Percentiles rank a stretch among this genome's conserved stretches.
phyloP scores from a whole-genome alignment of 495 filamentous ascomycete species.

The Clavariopsis aquatica region DNA sequence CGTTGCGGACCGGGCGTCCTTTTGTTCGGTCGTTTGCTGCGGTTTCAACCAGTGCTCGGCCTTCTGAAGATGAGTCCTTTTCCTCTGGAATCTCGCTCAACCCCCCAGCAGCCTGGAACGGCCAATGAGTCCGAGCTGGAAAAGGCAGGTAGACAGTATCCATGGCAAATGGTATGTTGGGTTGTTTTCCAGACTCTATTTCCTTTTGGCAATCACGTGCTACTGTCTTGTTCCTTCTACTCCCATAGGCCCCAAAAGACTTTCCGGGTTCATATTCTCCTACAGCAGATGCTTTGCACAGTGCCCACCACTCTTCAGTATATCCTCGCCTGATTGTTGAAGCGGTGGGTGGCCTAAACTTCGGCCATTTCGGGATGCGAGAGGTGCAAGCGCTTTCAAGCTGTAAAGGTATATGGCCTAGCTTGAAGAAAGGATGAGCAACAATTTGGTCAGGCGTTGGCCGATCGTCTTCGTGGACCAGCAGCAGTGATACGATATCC shows the following conservation, averaged over 20 bases:
- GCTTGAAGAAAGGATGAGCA: constrained; percentile 48
- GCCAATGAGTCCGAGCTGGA: constrained; percentile 36
- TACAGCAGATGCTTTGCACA: constrained; percentile 47
- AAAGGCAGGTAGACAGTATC: constrained; percentile 44
- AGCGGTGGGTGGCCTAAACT: constrained; percentile 42
- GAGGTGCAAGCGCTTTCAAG: constrained; percentile 41
- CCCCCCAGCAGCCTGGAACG: constrained; percentile 18
- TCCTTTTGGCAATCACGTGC: constrained; percentile 46
- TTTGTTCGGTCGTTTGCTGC: constrained; percentile 36
- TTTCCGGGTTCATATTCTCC: constrained; percentile 47
- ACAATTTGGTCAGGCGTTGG: constrained; percentile 48
- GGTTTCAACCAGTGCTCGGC: constrained; percentile 36
- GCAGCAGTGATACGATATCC: constrained; percentile 44
- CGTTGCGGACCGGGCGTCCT: constrained; percentile 18
- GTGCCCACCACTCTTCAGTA: constrained; percentile 44
- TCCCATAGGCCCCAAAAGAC: constrained; percentile 42
- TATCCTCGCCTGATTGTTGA: constrained; percentile 44
- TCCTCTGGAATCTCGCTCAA: constrained; percentile 42
- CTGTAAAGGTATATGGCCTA: constrained; percentile 43
- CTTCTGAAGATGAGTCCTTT: constrained; percentile 41
- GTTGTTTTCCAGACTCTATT: constrained; percentile 42
- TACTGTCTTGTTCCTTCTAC: constrained; percentile 43
- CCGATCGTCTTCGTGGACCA: constrained; percentile 47
- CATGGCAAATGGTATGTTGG: constrained; percentile 45
- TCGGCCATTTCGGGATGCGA: constrained; percentile 44